phyloP scores from a whole-genome alignment of 2,329 filamentous ascomycete species.

The Aspergillus amoenus region DNA sequence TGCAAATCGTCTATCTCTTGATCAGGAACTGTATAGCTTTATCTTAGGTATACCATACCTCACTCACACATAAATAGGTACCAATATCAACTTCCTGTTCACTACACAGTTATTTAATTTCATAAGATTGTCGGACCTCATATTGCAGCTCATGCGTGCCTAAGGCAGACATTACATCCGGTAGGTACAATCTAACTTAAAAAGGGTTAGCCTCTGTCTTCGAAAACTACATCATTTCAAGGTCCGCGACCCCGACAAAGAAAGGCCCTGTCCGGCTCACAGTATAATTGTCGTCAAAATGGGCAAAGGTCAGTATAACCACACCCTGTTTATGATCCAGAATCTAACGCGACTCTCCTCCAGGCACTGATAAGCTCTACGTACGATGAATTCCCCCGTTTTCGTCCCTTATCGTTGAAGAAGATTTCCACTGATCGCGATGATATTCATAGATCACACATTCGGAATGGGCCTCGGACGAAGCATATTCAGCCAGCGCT shows the following conservation, averaged over 20 bases:
- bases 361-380: conserved; percentile 53
- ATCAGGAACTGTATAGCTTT: background rate
- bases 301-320: conserved; percentile 28
- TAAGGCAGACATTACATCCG: background rate
- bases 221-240: conserved; percentile 18
- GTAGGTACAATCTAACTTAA: background rate
- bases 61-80: background rate
- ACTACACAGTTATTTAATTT: background rate
- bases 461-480: conserved; percentile 92
- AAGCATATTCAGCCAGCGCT: conserved; percentile 80
- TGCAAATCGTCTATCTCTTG: background rate
- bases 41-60: background rate
- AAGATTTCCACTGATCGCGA: conserved; percentile 17
- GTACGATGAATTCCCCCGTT: conserved; percentile 31
- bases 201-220: background rate
- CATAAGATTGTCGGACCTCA: background rate
- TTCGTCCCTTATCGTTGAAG: conserved; percentile 3
- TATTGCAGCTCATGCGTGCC: background rate
- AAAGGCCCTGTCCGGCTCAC: background rate
- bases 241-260: background rate
- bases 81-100: background rate
- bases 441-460: conserved; percentile 71
- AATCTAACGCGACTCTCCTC: background rate
- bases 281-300: conserved; percentile 15
- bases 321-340: background rate